Evolutionary conservation across 176 grass and related monocot genomes (phyloP).

Genomic region (Dendrocalamus sinicus): DNA sequence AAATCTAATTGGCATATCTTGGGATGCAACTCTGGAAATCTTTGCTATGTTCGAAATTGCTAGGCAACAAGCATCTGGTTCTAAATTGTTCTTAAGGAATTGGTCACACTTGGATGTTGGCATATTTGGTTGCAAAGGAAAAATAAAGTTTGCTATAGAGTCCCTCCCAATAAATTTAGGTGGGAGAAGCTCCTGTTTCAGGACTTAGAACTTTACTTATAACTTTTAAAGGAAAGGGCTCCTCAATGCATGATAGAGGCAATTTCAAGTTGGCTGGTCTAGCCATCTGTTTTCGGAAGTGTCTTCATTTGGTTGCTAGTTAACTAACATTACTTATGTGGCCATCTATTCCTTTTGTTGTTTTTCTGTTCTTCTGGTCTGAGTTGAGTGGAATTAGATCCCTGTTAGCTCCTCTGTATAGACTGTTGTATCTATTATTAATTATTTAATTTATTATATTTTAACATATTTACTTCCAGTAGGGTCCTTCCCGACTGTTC

Average conservation of each 20-base stretch:
- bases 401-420: slow-evolving; percentile 1
- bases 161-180: background rate
- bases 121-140: slow-evolving; percentile 14
- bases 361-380: slow-evolving; percentile 9
- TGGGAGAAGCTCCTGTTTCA: background rate
- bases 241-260: background rate
- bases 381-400: background rate
- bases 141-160: background rate
- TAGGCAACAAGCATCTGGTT: background rate
- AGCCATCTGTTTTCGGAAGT: background rate
- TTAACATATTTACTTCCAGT: slow-evolving; percentile 2
- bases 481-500: background rate
- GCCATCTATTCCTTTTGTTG: background rate
- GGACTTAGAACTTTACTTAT: background rate
- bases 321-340: background rate
- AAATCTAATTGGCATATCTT: background rate
- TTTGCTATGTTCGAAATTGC: background rate
- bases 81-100: background rate
- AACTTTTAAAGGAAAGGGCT: background rate
- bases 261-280: background rate
- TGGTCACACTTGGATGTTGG: background rate
- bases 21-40: background rate
- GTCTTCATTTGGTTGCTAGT: background rate
- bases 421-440: background rate
- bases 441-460: background rate